Evolutionary conservation across 179 eudicot species (phyloP).

Genomic region (Silene coronaria): DNA sequence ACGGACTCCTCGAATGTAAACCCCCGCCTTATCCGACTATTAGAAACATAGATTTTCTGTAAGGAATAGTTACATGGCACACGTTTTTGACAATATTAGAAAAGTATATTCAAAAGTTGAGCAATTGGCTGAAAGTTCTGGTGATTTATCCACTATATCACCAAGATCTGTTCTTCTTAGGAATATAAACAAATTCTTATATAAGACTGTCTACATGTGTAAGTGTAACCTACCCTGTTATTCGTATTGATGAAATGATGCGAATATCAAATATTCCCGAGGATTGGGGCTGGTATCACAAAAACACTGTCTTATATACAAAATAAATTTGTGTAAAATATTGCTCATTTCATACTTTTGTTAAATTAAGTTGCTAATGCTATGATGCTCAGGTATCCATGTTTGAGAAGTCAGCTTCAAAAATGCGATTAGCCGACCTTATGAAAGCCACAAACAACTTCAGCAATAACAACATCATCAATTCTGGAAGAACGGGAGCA

Average conservation of each 20-base stretch:
- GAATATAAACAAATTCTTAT: no score
- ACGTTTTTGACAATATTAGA: not conserved
- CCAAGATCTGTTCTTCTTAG: not conserved
- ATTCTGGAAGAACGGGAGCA: slow-evolving; percentile 65
- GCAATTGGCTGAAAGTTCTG: not conserved
- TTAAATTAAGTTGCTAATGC: not conserved
- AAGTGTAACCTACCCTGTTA: no score
- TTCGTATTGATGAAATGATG: no score
- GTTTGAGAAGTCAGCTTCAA: slow-evolving; percentile 69
- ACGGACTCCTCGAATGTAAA: not conserved
- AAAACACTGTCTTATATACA: no score
- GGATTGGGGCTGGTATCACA: no score
- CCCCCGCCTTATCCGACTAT: not conserved
- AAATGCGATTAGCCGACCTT: slow-evolving; percentile 70
- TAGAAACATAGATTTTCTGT: not conserved
- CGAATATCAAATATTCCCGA: no score
- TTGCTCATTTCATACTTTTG: not conserved
- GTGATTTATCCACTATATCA: not conserved
- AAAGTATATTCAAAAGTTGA: not conserved
- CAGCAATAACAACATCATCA: slow-evolving; percentile 62
- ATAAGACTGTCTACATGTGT: no score
- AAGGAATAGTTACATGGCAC: not conserved
- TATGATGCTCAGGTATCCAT: slow-evolving; percentile 40
- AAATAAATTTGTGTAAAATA: not conserved
- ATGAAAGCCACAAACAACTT: slow-evolving; percentile 83